A percentile compares a stretch with the other conserved stretches of the same genome.
Conservation (phyloP, 2,329 filamentous ascomycete species). For the Monosporascus sp. region DNA sequence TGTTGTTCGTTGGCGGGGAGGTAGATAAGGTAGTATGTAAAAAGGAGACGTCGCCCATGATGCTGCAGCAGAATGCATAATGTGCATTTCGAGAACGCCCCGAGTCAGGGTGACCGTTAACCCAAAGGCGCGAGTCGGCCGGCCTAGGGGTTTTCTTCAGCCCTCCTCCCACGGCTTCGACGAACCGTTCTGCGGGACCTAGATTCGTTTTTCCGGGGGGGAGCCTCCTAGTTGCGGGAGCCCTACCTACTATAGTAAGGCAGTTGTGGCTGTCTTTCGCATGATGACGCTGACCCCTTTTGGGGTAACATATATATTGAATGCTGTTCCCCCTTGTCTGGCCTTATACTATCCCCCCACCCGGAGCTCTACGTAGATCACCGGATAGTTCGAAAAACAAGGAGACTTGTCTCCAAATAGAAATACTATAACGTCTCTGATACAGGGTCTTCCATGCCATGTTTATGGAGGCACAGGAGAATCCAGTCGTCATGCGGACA, state of each 20-base stretch:
- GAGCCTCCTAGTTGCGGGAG: too few relatives aligned
- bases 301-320: slow-evolving; percentile 40
- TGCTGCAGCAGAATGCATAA: too few relatives aligned
- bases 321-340: slow-evolving; percentile 29
- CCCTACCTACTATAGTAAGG: neutral
- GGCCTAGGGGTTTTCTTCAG: slow-evolving; percentile 4
- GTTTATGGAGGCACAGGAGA: too few relatives aligned
- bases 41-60: neutral
- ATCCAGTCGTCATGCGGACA: too few relatives aligned
- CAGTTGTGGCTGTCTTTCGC: slow-evolving; percentile 26
- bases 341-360: slow-evolving; percentile 27
- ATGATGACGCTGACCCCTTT: slow-evolving; percentile 35
- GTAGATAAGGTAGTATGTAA: neutral
- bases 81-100: too few relatives aligned
- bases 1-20: too few relatives aligned
- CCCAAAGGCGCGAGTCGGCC: too few relatives aligned
- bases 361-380: slow-evolving; percentile 19
- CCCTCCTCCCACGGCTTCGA: slow-evolving; percentile 31
- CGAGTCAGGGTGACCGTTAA: too few relatives aligned
- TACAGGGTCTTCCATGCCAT: too few relatives aligned
- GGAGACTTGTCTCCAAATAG: neutral
- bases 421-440: neutral
- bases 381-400: slow-evolving; percentile 1
- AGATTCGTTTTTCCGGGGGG: neutral
- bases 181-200: slow-evolving; percentile 37